Percentiles rank a stretch among this genome's conserved stretches.
Evolutionary conservation across 306 rosid genomes (phyloP).

Genomic region (Pyrus communis): DNA sequence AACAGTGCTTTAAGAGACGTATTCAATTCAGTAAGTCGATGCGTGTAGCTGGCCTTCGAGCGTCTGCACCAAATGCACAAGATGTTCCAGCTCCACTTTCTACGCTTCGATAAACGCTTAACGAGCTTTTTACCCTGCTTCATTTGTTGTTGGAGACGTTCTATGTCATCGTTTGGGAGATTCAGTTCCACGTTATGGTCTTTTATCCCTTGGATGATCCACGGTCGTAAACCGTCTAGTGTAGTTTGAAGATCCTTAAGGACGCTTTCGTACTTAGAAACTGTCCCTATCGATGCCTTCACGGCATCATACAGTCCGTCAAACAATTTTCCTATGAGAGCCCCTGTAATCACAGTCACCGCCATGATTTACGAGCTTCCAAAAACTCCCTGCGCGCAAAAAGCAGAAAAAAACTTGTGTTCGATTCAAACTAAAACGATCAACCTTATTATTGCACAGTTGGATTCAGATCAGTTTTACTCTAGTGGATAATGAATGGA

Average conservation of each 20-base stretch:
- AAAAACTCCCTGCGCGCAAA: too few relatives aligned
- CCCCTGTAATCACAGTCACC: too few relatives aligned
- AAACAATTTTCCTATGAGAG: too few relatives aligned
- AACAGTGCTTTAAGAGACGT: not conserved
- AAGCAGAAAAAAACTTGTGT: too few relatives aligned
- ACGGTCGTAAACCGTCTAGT: not conserved
- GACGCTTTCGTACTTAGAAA: too few relatives aligned
- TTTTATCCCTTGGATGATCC: not conserved
- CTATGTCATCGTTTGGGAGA: not conserved
- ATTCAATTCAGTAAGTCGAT: not conserved
- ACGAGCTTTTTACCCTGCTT: not conserved
- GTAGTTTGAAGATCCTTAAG: not conserved
- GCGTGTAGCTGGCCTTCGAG: not conserved
- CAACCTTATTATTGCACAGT: too few relatives aligned
- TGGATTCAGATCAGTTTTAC: too few relatives aligned
- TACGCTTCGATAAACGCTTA: not conserved
- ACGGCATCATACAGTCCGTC: too few relatives aligned
- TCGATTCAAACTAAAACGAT: too few relatives aligned
- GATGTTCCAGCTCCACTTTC: not conserved
- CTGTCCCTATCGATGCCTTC: too few relatives aligned
- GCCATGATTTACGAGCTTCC: too few relatives aligned
- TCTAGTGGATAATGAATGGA: too few relatives aligned
- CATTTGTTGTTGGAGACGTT: not conserved
- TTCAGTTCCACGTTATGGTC: not conserved
- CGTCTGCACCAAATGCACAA: not conserved